phyloP scores from a whole-genome alignment of 208 protist species.

The Crithidia sp. region DNA sequence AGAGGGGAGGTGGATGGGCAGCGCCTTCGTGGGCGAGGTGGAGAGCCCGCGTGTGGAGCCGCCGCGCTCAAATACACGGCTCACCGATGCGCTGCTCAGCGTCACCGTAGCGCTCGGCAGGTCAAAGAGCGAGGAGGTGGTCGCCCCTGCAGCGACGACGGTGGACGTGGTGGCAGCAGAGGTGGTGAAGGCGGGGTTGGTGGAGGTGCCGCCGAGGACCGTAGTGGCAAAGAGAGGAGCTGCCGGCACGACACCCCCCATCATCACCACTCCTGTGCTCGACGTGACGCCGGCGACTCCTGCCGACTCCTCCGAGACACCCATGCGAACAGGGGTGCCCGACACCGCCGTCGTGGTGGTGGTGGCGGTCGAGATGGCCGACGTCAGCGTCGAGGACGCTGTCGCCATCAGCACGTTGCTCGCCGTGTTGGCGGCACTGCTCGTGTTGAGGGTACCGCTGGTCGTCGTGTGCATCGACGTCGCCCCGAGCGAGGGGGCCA shows the following conservation, averaged over 20 bases:
- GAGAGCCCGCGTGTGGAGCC: conserved; percentile 2
- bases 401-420: conserved; percentile 10
- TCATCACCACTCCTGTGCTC: neutral
- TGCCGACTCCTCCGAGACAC: neutral
- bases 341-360: neutral
- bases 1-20: neutral
- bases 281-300: neutral
- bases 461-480: neutral
- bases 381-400: conserved; percentile 3
- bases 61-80: neutral
- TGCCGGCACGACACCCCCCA: neutral
- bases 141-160: neutral
- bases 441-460: neutral
- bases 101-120: conserved; percentile 14
- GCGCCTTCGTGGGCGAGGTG: neutral
- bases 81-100: conserved; percentile 17
- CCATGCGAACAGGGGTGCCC: neutral
- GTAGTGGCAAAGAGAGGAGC: neutral
- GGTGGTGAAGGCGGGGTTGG: neutral
- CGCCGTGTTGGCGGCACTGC: neutral
- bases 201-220: neutral
- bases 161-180: neutral
- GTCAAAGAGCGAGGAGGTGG: neutral
- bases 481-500: neutral
- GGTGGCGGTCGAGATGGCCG: neutral